A percentile compares a stretch with the other conserved stretches of the same genome.
Evolutionary conservation across 2,329 filamentous ascomycete genomes (phyloP).

Genomic region (Fusarium foetens): DNA sequence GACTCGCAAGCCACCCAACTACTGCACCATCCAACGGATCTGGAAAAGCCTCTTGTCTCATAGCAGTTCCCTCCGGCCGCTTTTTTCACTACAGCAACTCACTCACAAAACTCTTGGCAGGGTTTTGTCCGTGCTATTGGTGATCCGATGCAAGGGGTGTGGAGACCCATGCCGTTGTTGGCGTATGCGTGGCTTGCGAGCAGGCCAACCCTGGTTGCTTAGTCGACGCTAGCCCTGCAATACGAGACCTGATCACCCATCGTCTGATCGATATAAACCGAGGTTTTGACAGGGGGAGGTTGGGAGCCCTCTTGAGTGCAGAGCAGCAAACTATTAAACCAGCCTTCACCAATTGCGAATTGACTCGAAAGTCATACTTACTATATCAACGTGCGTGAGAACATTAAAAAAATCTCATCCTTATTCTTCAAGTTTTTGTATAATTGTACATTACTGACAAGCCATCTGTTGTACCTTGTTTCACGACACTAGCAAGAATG

Average conservation of each 20-base stretch:
- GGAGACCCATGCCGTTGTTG: conserved; percentile 12
- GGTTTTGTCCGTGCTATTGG: conserved; percentile 10
- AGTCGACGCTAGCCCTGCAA: conserved; percentile 23
- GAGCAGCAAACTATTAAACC: conserved; percentile 7
- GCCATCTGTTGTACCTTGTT: background rate
- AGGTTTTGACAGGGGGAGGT: conserved; percentile 23
- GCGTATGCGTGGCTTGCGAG: conserved; percentile 12
- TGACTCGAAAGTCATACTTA: background rate
- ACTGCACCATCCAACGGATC: background rate
- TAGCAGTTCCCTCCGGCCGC: background rate
- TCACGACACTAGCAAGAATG: conserved; percentile 28
- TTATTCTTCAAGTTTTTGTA: background rate
- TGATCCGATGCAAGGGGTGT: background rate
- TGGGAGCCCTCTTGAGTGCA: background rate
- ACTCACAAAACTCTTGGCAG: background rate
- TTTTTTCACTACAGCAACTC: background rate
- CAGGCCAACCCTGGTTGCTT: conserved; percentile 23
- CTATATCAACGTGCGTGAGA: conserved; percentile 25
- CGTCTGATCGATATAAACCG: conserved; percentile 31
- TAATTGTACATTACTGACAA: conserved; percentile 10
- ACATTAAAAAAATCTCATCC: background rate
- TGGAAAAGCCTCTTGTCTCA: background rate
- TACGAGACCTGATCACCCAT: conserved; percentile 22
- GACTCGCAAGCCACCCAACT: background rate
- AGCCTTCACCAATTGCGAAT: conserved; percentile 10